Conservation (phyloP, 305 asterid species). For the Nicotiana rustica region DNA sequence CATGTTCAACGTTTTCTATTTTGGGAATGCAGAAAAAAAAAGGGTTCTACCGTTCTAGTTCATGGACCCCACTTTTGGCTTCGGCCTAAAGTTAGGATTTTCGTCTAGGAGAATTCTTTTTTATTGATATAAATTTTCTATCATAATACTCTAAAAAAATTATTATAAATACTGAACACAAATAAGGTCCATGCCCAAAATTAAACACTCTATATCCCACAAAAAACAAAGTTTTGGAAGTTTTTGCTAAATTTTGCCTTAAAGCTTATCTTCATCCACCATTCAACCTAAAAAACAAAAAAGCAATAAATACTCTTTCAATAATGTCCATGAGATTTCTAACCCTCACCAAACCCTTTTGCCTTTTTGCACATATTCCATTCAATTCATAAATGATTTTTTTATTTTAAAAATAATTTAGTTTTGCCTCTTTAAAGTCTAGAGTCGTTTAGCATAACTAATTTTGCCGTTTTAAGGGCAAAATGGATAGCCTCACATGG, state of each 20-base stretch:
- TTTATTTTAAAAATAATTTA: no score
- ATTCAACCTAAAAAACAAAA: not conserved
- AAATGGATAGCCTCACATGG: not conserved
- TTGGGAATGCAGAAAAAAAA: not conserved
- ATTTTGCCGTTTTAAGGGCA: constrained; percentile 2
- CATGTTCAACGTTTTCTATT: constrained; percentile 21
- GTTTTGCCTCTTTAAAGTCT: not conserved
- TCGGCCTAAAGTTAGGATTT: not conserved
- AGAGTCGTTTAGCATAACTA: constrained; percentile 11
- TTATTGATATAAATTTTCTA: not conserved
- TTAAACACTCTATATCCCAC: not conserved
- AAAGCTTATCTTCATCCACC: not conserved
- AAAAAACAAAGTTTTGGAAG: not conserved
- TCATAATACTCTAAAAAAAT: no score
- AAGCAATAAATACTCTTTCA: constrained; percentile 1
- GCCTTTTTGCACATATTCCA: not conserved
- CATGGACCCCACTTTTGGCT: not conserved
- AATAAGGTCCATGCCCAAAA: not conserved
- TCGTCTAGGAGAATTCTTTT: not conserved
- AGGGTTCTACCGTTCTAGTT: not conserved
- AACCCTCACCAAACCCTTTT: not conserved
- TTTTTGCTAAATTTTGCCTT: not conserved
- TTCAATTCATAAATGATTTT: not conserved
- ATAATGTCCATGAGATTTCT: not conserved
- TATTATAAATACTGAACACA: no score